These are phyloP conservation scores for Stagonosporopsis vannaccii DNA, from an alignment of 2,329 filamentous ascomycete genomes.

Conservation along the genomic window DNA sequence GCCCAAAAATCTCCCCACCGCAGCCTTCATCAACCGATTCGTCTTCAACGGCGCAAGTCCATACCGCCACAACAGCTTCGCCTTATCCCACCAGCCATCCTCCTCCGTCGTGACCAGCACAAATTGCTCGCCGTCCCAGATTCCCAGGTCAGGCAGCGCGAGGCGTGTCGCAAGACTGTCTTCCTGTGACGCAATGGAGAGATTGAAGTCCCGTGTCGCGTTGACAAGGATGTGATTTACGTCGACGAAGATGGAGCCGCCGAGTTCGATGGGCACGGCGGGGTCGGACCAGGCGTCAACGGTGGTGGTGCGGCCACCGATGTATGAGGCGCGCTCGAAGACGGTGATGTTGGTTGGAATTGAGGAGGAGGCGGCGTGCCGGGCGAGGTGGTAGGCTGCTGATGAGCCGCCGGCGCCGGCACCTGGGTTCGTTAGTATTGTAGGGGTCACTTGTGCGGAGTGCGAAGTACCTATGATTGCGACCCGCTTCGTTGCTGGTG, in stretches of 20 bases:
- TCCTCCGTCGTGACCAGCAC: slow-evolving; percentile 70
- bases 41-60: slow-evolving; percentile 79
- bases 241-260: slow-evolving; percentile 89
- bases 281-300: slow-evolving; percentile 77
- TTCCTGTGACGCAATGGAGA: slow-evolving; percentile 58
- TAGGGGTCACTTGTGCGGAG: background rate
- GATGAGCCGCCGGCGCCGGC: slow-evolving; percentile 90
- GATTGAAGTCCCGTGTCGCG: slow-evolving; percentile 73
- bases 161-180: slow-evolving; percentile 39
- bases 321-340: slow-evolving; percentile 78
- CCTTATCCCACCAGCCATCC: slow-evolving; percentile 79
- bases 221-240: slow-evolving; percentile 83
- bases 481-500: slow-evolving; percentile 39
- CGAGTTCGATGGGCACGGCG: slow-evolving; percentile 77
- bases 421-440: slow-evolving; percentile 61
- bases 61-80: slow-evolving; percentile 84
- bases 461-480: slow-evolving; percentile 47
- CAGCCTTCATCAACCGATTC: slow-evolving; percentile 73
- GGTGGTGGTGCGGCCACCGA: slow-evolving; percentile 88
- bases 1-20: slow-evolving; percentile 75
- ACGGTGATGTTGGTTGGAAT: slow-evolving; percentile 80
- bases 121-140: slow-evolving; percentile 84
- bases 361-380: slow-evolving; percentile 69
- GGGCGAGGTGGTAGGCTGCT: slow-evolving; percentile 80
- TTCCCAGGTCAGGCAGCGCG: slow-evolving; percentile 63